These are phyloP conservation scores for Gynostemma pentaphyllum DNA, from an alignment of 306 rosid species.

Conservation along the genomic window DNA sequence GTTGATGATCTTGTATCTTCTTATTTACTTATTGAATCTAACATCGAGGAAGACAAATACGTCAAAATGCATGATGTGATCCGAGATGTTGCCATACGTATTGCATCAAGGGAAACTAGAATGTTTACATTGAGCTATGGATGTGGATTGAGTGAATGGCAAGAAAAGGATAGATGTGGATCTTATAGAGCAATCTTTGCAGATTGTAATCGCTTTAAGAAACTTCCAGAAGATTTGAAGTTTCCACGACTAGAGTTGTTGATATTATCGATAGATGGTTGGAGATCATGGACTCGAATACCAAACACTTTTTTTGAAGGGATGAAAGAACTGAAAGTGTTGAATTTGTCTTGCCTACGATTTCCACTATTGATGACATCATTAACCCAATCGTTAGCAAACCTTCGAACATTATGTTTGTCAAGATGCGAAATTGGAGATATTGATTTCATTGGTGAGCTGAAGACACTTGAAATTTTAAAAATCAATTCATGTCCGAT, in stretches of 20 bases:
- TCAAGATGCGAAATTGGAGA: not conserved
- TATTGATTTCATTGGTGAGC: not conserved
- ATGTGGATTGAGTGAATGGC: not conserved
- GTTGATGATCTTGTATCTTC: slow-evolving; percentile 6
- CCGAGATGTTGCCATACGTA: not conserved
- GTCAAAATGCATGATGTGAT: slow-evolving; percentile 10
- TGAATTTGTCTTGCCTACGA: too few relatives aligned
- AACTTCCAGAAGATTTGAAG: not conserved
- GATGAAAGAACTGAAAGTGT: not conserved
- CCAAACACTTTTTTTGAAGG: not conserved
- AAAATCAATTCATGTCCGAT: not conserved
- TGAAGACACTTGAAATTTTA: not conserved
- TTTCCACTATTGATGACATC: not conserved
- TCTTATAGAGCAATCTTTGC: not conserved
- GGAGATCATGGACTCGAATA: not conserved
- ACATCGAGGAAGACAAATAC: fast-evolving
- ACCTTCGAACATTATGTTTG: slow-evolving; percentile 8
- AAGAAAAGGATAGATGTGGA: not conserved
- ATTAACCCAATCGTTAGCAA: not conserved
- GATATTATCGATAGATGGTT: not conserved
- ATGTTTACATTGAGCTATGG: not conserved
- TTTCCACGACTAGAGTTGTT: not conserved
- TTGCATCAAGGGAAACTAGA: not conserved
- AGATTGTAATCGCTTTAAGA: not conserved
- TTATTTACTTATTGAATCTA: slow-evolving; percentile 8